These are phyloP conservation scores for Citrullus amarus DNA, from an alignment of 306 rosid genomes.

Conservation along the genomic window DNA sequence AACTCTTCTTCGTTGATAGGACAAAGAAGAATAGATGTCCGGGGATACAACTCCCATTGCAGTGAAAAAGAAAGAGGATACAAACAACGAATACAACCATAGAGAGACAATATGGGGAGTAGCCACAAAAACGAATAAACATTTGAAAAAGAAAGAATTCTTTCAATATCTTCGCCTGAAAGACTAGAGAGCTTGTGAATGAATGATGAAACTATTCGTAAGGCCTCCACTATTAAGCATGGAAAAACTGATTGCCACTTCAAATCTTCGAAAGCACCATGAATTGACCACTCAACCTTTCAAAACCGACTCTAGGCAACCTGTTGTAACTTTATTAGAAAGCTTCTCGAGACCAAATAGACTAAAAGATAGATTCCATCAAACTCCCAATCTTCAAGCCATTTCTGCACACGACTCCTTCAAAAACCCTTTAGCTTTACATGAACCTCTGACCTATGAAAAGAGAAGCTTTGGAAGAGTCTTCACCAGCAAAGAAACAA, in stretches of 20 bases:
- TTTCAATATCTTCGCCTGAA: too few relatives aligned
- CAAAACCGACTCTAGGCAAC: background rate
- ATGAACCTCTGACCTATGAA: background rate
- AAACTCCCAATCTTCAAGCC: background rate
- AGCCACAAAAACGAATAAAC: too few relatives aligned
- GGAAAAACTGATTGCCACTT: background rate
- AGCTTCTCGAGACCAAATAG: background rate
- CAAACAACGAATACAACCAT: too few relatives aligned
- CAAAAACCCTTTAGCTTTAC: background rate
- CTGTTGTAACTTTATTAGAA: background rate
- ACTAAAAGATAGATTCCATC: too few relatives aligned
- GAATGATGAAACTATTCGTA: background rate
- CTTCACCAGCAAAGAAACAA: background rate
- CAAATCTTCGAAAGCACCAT: background rate
- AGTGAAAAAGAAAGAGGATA: too few relatives aligned
- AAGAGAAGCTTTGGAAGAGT: background rate
- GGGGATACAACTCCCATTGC: too few relatives aligned
- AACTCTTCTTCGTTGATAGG: too few relatives aligned
- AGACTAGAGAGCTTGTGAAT: background rate
- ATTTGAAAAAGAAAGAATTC: too few relatives aligned
- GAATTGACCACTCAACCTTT: background rate
- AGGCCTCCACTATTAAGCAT: background rate
- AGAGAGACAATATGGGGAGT: too few relatives aligned
- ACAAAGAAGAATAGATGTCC: too few relatives aligned
- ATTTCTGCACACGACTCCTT: too few relatives aligned